phyloP scores from a whole-genome alignment of 2,329 filamentous ascomycete species.

The Epichloe gansuensis region DNA sequence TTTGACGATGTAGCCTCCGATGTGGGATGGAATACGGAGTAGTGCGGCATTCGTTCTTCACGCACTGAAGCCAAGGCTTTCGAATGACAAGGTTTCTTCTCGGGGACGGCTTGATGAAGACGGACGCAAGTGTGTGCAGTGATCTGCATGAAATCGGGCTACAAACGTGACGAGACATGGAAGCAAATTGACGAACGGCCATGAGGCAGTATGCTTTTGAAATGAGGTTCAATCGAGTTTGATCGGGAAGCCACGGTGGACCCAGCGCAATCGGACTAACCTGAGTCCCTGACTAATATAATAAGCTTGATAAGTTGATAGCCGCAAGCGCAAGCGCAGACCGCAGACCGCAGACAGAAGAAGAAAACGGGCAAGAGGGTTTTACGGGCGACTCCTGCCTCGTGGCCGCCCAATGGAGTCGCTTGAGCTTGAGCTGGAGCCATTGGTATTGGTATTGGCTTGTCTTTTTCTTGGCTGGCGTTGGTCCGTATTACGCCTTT shows the following conservation, averaged over 20 bases:
- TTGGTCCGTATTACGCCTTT: background rate
- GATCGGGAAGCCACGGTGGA: constrained; percentile 2
- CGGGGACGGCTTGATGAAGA: background rate
- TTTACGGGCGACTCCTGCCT: constrained; percentile 1
- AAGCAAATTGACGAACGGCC: background rate
- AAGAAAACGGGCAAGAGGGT: constrained; percentile 1
- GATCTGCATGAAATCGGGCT: background rate
- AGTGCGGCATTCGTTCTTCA: background rate
- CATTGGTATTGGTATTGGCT: no score
- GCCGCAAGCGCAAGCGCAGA: constrained; percentile 4
- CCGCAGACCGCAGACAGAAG: background rate
- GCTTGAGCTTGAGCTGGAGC: background rate
- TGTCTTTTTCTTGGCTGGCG: no score
- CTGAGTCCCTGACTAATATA: background rate
- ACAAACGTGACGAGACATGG: background rate
- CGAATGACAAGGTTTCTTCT: background rate
- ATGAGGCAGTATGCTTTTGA: background rate
- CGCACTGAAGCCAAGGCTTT: background rate
- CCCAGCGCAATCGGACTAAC: background rate
- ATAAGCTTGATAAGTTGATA: background rate
- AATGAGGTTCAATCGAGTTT: constrained; percentile 2
- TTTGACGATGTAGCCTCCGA: background rate
- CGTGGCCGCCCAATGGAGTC: background rate
- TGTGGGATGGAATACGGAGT: background rate
- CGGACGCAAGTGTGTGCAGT: background rate